These are phyloP conservation scores for Glycyrrhiza uralensis DNA, from an alignment of 306 rosid species.

Conservation along the genomic window DNA sequence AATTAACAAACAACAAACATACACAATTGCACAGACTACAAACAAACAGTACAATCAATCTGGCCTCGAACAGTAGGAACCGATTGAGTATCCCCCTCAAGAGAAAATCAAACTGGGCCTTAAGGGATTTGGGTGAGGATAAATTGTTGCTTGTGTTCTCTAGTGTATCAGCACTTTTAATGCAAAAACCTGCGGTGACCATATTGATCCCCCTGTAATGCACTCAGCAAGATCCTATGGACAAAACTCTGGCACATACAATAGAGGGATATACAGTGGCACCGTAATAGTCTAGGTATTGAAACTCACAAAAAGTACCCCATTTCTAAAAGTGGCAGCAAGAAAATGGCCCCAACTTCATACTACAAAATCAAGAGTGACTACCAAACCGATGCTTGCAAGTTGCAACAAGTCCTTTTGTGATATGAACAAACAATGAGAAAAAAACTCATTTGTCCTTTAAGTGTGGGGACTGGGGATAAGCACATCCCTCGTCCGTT, in stretches of 20 bases:
- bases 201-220: conserved; percentile 3
- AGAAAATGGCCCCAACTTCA: conserved; percentile 24
- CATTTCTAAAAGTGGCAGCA: conserved; percentile 14
- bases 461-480: neutral
- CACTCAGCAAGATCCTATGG: conserved; percentile 15
- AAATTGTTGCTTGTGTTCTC: neutral
- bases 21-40: conserved; percentile 1
- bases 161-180: conserved; percentile 6
- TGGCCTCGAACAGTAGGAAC: neutral
- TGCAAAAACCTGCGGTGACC: neutral
- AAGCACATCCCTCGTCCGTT: conserved; percentile 8
- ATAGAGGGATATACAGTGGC: conserved; percentile 9
- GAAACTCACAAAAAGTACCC: conserved; percentile 19
- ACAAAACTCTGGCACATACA: conserved; percentile 4
- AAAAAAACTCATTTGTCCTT: conserved; percentile 12
- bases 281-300: conserved; percentile 21
- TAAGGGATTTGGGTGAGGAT: neutral
- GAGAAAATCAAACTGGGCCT: neutral
- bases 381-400: conserved; percentile 19
- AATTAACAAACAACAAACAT: conserved; percentile 19
- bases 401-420: conserved; percentile 15
- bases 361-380: conserved; percentile 13
- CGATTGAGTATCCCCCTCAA: neutral
- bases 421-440: conserved; percentile 16
- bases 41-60: conserved; percentile 20